Conservation (phyloP, 2,329 filamentous ascomycete species). For the Cladosporium sp. region DNA sequence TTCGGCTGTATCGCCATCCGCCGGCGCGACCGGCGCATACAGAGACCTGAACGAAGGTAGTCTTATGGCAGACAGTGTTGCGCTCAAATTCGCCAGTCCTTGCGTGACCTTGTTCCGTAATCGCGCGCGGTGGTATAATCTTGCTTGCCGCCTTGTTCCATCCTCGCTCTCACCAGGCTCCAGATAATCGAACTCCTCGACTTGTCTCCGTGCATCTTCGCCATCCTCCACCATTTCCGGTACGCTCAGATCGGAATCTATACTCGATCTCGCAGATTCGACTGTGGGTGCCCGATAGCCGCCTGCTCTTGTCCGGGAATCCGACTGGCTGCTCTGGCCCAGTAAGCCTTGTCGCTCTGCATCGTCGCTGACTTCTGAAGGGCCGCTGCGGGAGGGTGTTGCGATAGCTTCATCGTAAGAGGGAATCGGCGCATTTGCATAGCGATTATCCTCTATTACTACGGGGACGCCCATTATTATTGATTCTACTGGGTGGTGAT, state of each 20-base stretch:
- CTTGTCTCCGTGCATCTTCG: constrained; percentile 63
- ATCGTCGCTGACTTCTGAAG: constrained; percentile 62
- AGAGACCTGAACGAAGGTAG: constrained; percentile 47
- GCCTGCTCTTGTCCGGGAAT: constrained; percentile 28
- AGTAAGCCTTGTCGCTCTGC: constrained; percentile 72
- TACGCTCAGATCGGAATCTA: constrained; percentile 44
- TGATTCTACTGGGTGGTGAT: neutral
- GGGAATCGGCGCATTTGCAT: constrained; percentile 61
- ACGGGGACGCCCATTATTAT: constrained; percentile 8
- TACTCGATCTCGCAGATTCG: constrained; percentile 67
- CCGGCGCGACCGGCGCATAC: constrained; percentile 29
- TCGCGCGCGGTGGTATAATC: constrained; percentile 34
- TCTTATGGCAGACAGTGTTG: constrained; percentile 55
- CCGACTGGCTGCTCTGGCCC: constrained; percentile 34
- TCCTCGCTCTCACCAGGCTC: constrained; percentile 45
- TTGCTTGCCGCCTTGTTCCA: constrained; percentile 18
- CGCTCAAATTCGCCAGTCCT: constrained; percentile 52
- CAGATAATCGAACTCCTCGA: constrained; percentile 85
- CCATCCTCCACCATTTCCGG: constrained; percentile 51
- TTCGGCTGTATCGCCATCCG: constrained; percentile 12
- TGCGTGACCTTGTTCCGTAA: constrained; percentile 52
- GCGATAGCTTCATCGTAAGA: constrained; percentile 77
- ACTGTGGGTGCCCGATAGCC: constrained; percentile 79
- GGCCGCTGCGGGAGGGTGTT: constrained; percentile 48
- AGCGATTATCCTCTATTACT: constrained; percentile 12